Conservation (phyloP, 306 rosid species). For the Rubus idaeus region DNA sequence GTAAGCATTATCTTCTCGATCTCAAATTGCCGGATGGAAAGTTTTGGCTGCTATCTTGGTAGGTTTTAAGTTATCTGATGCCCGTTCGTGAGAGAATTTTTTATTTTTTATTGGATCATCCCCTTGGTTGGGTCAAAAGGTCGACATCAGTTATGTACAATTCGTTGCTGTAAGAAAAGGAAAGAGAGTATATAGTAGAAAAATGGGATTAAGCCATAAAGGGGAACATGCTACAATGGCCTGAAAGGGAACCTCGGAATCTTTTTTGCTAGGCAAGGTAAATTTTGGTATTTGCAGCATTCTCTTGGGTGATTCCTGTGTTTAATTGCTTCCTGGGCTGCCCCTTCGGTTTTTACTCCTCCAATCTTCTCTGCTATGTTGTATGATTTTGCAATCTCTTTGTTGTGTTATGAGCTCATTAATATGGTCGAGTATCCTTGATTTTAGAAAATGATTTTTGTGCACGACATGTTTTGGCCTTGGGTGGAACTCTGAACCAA, state of each 20-base stretch:
- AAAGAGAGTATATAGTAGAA: slow-evolving; percentile 31
- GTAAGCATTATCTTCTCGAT: slow-evolving; percentile 47
- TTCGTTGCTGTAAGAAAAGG: slow-evolving; percentile 37
- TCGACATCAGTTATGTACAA: slow-evolving; percentile 43
- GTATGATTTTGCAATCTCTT: slow-evolving; percentile 38
- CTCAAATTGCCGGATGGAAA: slow-evolving; percentile 50
- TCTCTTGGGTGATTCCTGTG: slow-evolving; percentile 30
- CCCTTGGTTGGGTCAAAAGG: slow-evolving; percentile 29
- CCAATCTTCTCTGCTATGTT: slow-evolving; percentile 8
- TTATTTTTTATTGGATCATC: slow-evolving; percentile 22
- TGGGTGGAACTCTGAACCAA: not conserved
- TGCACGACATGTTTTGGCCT: not conserved
- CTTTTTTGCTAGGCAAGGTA: slow-evolving; percentile 29
- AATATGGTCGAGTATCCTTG: not conserved
- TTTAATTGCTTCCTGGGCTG: slow-evolving; percentile 21
- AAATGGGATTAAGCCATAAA: slow-evolving; percentile 23
- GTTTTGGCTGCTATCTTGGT: slow-evolving; percentile 36
- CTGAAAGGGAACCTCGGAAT: slow-evolving; percentile 18
- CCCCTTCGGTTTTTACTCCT: slow-evolving; percentile 5
- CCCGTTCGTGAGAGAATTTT: slow-evolving; percentile 32
- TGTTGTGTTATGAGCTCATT: slow-evolving; percentile 10
- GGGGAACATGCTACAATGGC: slow-evolving; percentile 14
- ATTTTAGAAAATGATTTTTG: not conserved
- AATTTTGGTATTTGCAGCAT: slow-evolving; percentile 33
- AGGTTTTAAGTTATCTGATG: slow-evolving; percentile 18